Evolutionary conservation across 2,329 filamentous ascomycete genomes (phyloP).

Genomic region (Trichoderma gracile): DNA sequence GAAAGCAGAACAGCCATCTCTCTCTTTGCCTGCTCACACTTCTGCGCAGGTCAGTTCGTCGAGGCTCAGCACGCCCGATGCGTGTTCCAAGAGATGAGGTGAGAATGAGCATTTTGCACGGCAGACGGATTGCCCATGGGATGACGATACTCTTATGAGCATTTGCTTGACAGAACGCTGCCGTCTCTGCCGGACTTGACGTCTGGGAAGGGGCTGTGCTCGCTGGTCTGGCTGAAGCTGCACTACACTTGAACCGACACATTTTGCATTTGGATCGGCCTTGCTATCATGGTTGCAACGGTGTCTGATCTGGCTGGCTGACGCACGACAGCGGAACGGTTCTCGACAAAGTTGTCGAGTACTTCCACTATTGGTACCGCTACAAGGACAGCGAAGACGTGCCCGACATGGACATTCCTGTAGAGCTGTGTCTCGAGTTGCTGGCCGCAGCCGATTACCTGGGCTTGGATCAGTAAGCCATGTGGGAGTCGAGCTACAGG

Average conservation of each 20-base stretch:
- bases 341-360: constrained; percentile 79
- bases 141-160: constrained; percentile 39
- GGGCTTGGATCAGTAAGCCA: constrained; percentile 59
- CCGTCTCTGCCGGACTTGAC: constrained; percentile 45
- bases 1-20: constrained; percentile 14
- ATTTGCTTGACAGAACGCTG: constrained; percentile 46
- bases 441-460: constrained; percentile 77
- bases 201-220: constrained; percentile 29
- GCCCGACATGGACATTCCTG: constrained; percentile 77
- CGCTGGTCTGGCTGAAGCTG: constrained; percentile 51
- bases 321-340: constrained; percentile 61
- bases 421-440: constrained; percentile 75
- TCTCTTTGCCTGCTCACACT: constrained; percentile 27
- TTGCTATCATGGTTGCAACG: background rate
- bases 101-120: constrained; percentile 37
- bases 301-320: constrained; percentile 15
- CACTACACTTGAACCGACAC: constrained; percentile 67
- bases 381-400: constrained; percentile 70
- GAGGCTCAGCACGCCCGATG: constrained; percentile 67
- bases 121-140: constrained; percentile 26
- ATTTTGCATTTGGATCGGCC: background rate
- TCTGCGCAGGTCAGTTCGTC: constrained; percentile 58
- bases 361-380: constrained; percentile 80
- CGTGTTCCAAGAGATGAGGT: constrained; percentile 73
- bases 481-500: constrained; percentile 10